phyloP scores from a whole-genome alignment of 1,139 yeast genomes.

The Debaryomycetaceae sp. region DNA sequence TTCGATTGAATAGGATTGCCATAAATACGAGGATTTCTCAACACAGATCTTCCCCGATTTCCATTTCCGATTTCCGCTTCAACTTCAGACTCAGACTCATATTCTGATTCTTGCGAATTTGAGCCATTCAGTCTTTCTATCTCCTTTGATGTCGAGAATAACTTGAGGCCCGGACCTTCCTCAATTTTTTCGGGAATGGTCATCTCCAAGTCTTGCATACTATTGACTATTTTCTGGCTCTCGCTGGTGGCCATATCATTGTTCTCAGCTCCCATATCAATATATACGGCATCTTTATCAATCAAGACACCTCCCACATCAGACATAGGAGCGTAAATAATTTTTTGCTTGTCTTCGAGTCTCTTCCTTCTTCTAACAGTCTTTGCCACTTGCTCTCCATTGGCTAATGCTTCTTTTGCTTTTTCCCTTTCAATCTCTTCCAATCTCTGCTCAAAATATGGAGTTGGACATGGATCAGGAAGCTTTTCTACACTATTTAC shows the following conservation, averaged over 20 bases:
- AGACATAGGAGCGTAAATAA: constrained; percentile 98
- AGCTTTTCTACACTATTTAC: constrained; percentile 77
- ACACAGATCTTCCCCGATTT: constrained; percentile 53
- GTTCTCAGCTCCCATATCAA: constrained; percentile 72
- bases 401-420: constrained; percentile 58
- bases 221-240: constrained; percentile 76
- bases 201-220: constrained; percentile 66
- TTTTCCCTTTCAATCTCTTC: constrained; percentile 76
- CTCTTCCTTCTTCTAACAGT: constrained; percentile 76
- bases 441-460: constrained; percentile 78
- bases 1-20: constrained; percentile 53
- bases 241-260: constrained; percentile 74
- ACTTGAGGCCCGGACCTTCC: constrained; percentile 68
- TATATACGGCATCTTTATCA: constrained; percentile 94
- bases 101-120: constrained; percentile 31
- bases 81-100: constrained; percentile 21
- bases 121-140: constrained; percentile 36
- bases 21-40: constrained; percentile 60
- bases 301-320: constrained; percentile 97
- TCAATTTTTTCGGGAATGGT: constrained; percentile 60
- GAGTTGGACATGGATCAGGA: constrained; percentile 99
- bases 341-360: constrained; percentile 88
- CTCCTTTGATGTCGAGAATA: constrained; percentile 60
- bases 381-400: constrained; percentile 53
- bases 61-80: constrained; percentile 19